Evolutionary conservation across 2,329 filamentous ascomycete species (phyloP).

Genomic region (Claviceps sp.): DNA sequence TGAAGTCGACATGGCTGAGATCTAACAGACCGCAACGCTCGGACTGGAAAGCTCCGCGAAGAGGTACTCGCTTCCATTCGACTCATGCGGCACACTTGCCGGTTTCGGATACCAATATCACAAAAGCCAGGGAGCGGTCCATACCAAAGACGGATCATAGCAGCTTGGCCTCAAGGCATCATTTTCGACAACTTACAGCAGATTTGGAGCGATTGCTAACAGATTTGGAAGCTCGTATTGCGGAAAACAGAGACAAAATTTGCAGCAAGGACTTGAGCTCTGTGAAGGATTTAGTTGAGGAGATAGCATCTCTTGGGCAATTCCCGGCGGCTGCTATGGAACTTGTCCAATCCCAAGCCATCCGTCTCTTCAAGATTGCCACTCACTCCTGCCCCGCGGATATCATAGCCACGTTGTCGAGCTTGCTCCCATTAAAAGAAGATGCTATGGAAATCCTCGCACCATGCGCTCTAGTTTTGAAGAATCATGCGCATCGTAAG

Average conservation of each 20-base stretch:
- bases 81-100: neutral
- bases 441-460: constrained; percentile 9
- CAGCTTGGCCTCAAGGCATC: neutral
- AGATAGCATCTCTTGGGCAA: constrained; percentile 8
- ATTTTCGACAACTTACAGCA: constrained; percentile 4
- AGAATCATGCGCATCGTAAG: constrained; percentile 4
- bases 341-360: constrained; percentile 9
- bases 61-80: neutral
- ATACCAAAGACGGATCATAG: neutral
- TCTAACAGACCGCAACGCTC: neutral
- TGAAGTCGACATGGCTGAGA: neutral
- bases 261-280: neutral
- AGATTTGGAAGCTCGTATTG: constrained; percentile 2
- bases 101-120: neutral
- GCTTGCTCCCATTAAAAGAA: constrained; percentile 11
- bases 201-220: constrained; percentile 5
- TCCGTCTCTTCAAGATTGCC: constrained; percentile 14
- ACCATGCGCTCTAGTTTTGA: neutral
- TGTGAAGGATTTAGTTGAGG: constrained; percentile 7
- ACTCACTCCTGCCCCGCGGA: constrained; percentile 8
- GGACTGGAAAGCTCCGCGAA: constrained; percentile 1
- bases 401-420: constrained; percentile 10
- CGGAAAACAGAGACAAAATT: neutral
- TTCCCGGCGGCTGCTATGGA: constrained; percentile 4
- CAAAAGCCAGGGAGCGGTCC: constrained; percentile 1